Evolutionary conservation across 768 basidiomycete species (phyloP).

Genomic region (Megacollybia marginata): DNA sequence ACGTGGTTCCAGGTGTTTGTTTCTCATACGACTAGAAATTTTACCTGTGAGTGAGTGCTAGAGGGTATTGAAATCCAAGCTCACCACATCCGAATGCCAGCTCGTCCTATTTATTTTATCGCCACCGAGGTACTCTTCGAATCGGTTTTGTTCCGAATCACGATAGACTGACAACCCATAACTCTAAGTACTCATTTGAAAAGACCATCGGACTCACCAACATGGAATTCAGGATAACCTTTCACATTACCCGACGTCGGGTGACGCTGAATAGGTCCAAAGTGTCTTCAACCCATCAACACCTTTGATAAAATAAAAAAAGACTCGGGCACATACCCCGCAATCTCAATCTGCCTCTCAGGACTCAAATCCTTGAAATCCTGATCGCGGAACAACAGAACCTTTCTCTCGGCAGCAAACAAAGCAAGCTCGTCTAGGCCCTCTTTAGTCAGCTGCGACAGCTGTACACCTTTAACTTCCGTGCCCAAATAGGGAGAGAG

Average conservation of each 20-base stretch:
- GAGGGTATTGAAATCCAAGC: constrained; percentile 7
- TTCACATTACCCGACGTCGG: constrained; percentile 45
- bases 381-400: constrained; percentile 51
- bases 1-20: constrained; percentile 47
- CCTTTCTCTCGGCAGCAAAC: constrained; percentile 43
- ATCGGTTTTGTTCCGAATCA: constrained; percentile 33
- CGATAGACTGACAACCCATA: constrained; percentile 34
- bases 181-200: background rate
- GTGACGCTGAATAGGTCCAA: constrained; percentile 38
- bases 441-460: constrained; percentile 42
- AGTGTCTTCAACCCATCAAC: constrained; percentile 22
- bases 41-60: background rate
- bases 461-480: constrained; percentile 41
- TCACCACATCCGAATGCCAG: constrained; percentile 52
- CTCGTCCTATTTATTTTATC: constrained; percentile 33
- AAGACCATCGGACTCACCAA: constrained; percentile 25
- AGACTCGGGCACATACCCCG: constrained; percentile 20
- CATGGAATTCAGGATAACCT: constrained; percentile 52
- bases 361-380: constrained; percentile 53
- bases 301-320: background rate
- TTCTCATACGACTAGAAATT: constrained; percentile 41
- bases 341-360: constrained; percentile 46
- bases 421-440: constrained; percentile 50
- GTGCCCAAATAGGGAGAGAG: constrained; percentile 48
- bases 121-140: constrained; percentile 34